Base-by-base conservation (phyloP, 2,329 filamentous ascomycete genomes). In the Camptophora hylomeconis region DNA sequence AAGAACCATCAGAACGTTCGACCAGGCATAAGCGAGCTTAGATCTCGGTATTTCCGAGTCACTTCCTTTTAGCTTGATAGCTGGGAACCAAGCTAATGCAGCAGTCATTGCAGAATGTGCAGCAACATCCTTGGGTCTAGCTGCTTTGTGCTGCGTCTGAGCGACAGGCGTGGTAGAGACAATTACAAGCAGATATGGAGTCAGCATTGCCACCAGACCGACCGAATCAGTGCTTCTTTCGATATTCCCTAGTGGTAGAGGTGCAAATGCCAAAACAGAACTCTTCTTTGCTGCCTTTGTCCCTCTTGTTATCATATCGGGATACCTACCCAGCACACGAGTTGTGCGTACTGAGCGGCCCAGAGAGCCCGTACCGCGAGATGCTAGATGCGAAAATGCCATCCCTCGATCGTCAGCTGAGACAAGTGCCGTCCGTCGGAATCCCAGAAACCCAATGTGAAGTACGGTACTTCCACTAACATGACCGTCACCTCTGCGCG, bases 1-100 rank as follows among this genome's bases (percentile, higher is more conserved):
- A 14, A 98, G 60, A 4, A 98, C 76, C 0, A 86, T 95, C 40
- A 98, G 60, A n/a, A 95, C 74, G 46, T 95, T 95, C 2, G 89
- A 95, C 89, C 89, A 98, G 54, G 86, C 94, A 57, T 98, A 98
- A 1, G 82, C 87, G 11, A 98, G 67, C 53, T 98, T 95, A 5
- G 75, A 69, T 44, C 74, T 78, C 4, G 72, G 74, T 1, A 70
- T 72, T 25, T 69, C 65, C 2, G 70, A 61, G 37, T 83, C 75
- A 7, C 73, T 69, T 10, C 72, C 70, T 53, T 95, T 95, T 23
- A 98, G 62, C 48, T 81, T 89, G 24, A 98, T 89, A 2, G 86
- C 84, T 2, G 89, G 89, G 49, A 98, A 98, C 89, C 89, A 98
- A 18, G 89, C 84, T 27, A 98, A 57, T 45, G 87, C 93, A 2